These are phyloP conservation scores for Lanzia echinophila DNA, from an alignment of 2,329 filamentous ascomycete species.

Conservation along the genomic window DNA sequence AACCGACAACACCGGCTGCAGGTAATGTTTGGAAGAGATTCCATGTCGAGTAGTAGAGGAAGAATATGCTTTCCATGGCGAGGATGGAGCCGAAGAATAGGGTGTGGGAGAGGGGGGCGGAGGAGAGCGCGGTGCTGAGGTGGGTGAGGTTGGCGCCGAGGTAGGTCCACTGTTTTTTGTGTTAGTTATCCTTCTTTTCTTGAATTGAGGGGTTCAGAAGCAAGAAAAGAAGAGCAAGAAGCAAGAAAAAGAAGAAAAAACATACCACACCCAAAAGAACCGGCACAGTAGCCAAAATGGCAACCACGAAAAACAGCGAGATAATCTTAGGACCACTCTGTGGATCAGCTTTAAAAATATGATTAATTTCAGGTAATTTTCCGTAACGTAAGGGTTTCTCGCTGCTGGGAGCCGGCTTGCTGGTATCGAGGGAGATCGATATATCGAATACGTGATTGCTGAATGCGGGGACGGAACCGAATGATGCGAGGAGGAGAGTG, in stretches of 20 bases:
- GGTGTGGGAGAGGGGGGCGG: constrained; percentile 72
- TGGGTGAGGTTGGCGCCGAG: constrained; percentile 82
- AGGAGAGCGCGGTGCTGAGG: constrained; percentile 64
- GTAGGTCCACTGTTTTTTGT: constrained; percentile 58
- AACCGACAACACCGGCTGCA: constrained; percentile 58
- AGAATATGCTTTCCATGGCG: constrained; percentile 85
- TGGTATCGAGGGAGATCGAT: constrained; percentile 56
- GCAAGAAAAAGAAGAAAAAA: constrained; percentile 18
- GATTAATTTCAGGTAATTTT: constrained; percentile 77
- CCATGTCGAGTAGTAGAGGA: constrained; percentile 89
- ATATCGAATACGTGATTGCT: constrained; percentile 68
- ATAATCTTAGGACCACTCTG: constrained; percentile 75
- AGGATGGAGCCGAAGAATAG: constrained; percentile 84
- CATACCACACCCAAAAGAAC: constrained; percentile 64
- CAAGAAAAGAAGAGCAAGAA: too few species aligned
- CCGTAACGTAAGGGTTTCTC: constrained; percentile 74
- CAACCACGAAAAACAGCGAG: constrained; percentile 68
- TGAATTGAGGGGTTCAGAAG: background rate
- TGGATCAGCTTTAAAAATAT: constrained; percentile 78
- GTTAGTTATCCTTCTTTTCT: too few species aligned
- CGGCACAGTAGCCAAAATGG: constrained; percentile 68
- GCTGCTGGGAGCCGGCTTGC: constrained; percentile 50
- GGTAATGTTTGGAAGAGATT: constrained; percentile 86
- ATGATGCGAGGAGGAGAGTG: constrained; percentile 79
- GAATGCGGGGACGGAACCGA: constrained; percentile 65